Percentiles rank a stretch among this genome's conserved stretches.
Conservation (phyloP, 345 rosid genomes). For the Pelargonium nanum region DNA sequence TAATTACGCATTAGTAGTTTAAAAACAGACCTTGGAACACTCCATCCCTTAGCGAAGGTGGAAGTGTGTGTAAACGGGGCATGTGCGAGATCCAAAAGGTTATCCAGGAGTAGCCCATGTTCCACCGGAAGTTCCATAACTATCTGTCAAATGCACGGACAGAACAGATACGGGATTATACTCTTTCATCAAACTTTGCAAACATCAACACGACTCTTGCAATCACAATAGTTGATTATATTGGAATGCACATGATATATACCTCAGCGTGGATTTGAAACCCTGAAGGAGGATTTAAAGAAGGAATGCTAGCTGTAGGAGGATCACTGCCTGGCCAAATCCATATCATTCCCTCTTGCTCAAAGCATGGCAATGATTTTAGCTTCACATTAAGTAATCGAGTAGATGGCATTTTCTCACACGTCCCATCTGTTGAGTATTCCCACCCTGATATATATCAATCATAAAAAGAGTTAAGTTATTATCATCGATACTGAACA, state of each 20-base stretch:
- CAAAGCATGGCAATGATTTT: conserved; percentile 76
- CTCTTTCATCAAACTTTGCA: neutral
- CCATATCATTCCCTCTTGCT: conserved; percentile 97
- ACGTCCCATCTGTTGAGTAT: conserved; percentile 87
- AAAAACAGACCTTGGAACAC: conserved; percentile 69
- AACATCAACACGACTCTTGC: neutral
- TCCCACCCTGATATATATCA: conserved; percentile 68
- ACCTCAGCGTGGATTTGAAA: conserved; percentile 95
- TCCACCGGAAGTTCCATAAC: conserved; percentile 98
- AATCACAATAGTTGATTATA: neutral
- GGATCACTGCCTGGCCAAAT: conserved; percentile 92
- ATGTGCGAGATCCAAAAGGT: conserved; percentile 92
- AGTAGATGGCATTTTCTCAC: conserved; percentile 94
- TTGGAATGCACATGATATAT: conserved; percentile 2
- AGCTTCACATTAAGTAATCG: conserved; percentile 52
- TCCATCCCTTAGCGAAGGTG: conserved; percentile 98
- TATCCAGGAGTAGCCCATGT: conserved; percentile 92
- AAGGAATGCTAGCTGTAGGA: conserved; percentile 63
- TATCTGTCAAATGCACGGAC: conserved; percentile 35
- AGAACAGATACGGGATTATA: neutral
- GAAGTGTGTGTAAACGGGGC: conserved; percentile 98
- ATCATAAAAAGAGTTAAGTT: conserved; percentile 13
- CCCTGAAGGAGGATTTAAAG: conserved; percentile 77
- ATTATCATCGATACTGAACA: neutral
- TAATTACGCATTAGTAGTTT: neutral